Percentiles rank a stretch among this genome's conserved stretches.
These are phyloP conservation scores for Tilletia walkeri DNA, from an alignment of 1,284 basidiomycete genomes.

Conservation along the genomic window DNA sequence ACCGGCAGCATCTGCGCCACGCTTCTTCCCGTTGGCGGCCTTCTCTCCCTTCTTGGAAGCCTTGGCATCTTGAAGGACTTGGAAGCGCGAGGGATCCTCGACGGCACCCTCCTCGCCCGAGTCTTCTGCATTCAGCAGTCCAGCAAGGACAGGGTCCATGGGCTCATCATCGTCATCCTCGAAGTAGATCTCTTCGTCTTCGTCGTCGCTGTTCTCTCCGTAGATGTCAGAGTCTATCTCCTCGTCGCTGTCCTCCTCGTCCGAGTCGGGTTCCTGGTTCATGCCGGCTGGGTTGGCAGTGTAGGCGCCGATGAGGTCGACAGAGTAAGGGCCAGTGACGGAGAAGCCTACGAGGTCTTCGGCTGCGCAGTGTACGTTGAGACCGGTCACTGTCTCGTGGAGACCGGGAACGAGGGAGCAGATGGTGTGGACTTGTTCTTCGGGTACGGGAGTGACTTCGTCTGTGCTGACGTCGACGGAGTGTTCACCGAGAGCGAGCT, in stretches of 20 bases:
- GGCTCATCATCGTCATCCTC: constrained; percentile 35
- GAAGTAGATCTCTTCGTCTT: constrained; percentile 58
- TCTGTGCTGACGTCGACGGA: constrained; percentile 63
- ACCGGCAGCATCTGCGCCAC: constrained; percentile 63
- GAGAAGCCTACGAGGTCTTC: constrained; percentile 69
- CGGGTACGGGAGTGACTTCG: constrained; percentile 57
- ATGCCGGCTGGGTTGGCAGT: constrained; percentile 61
- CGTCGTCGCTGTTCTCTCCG: constrained; percentile 54
- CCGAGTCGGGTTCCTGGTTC: constrained; percentile 59
- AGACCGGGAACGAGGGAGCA: constrained; percentile 62
- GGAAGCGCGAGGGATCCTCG: constrained; percentile 64
- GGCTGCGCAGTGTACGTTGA: constrained; percentile 68
- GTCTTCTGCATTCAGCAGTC: constrained; percentile 4
- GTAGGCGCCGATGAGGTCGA: constrained; percentile 88
- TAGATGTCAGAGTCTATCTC: constrained; percentile 57
- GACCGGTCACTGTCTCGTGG: constrained; percentile 69
- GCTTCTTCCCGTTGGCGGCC: constrained; percentile 57
- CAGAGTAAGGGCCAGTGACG: constrained; percentile 70
- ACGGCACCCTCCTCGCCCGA: background rate
- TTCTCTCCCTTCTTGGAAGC: constrained; percentile 56
- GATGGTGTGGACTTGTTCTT: constrained; percentile 59
- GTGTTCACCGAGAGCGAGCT: constrained; percentile 22
- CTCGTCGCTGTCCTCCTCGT: constrained; percentile 37
- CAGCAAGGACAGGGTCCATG: constrained; percentile 7
- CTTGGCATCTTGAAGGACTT: constrained; percentile 56